phyloP scores from a whole-genome alignment of 2,329 filamentous ascomycete species.

The Aspergillus japonicus region DNA sequence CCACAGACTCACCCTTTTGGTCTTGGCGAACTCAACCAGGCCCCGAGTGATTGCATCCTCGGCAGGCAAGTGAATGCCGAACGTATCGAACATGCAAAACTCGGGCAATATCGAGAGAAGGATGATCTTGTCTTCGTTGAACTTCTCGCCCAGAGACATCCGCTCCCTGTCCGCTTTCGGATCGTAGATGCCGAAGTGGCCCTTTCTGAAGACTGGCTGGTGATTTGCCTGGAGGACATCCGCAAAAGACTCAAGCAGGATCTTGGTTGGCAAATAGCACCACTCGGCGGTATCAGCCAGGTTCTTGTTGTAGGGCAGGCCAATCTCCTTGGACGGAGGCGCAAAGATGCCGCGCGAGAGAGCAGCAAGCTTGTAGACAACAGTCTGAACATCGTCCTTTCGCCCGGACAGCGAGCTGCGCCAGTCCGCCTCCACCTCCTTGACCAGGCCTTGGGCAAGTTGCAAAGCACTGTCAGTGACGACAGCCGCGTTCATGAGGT shows the following conservation, averaged over 20 bases:
- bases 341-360: conserved; percentile 11
- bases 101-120: conserved; percentile 31
- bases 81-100: conserved; percentile 25
- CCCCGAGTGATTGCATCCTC: conserved; percentile 32
- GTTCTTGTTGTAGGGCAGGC: conserved; percentile 28
- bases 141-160: conserved; percentile 31
- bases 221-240: conserved; percentile 21
- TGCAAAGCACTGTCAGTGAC: conserved; percentile 33
- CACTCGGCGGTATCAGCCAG: conserved; percentile 29
- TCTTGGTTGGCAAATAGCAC: conserved; percentile 21
- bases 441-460: conserved; percentile 23
- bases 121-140: conserved; percentile 37
- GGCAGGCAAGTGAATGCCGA: conserved; percentile 20
- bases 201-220: conserved; percentile 28
- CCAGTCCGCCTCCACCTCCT: conserved; percentile 21
- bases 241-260: conserved; percentile 23
- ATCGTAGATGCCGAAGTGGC: conserved; percentile 32
- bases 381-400: conserved; percentile 4
- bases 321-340: conserved; percentile 23
- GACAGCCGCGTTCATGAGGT: conserved; percentile 33
- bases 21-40: conserved; percentile 28
- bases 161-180: conserved; percentile 27
- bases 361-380: conserved; percentile 13
- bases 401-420: conserved; percentile 6
- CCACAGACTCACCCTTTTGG: conserved; percentile 26